phyloP scores from a whole-genome alignment of 1,284 basidiomycete species.

The Cutaneotrichosporon cyanovorans region DNA sequence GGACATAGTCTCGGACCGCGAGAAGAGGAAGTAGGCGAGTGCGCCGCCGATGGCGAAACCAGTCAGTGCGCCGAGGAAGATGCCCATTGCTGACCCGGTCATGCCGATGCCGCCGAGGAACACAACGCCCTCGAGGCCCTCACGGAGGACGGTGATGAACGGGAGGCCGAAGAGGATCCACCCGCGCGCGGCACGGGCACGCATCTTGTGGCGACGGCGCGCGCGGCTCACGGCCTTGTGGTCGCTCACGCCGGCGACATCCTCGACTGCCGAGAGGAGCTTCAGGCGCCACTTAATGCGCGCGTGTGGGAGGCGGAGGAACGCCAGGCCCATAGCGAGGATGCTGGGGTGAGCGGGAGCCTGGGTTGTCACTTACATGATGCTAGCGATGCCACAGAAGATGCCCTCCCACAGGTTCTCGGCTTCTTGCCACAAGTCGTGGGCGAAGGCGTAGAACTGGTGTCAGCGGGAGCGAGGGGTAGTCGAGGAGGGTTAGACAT shows the following conservation, averaged over 20 bases:
- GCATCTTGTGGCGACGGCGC: constrained; percentile 8
- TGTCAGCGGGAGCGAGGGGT: background rate
- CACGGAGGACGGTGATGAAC: constrained; percentile 76
- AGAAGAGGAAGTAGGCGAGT: constrained; percentile 43
- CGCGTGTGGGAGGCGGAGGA: constrained; percentile 66
- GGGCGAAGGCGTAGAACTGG: constrained; percentile 48
- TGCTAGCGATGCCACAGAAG: constrained; percentile 63
- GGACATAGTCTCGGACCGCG: constrained; percentile 34
- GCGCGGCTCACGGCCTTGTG: background rate
- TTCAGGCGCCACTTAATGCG: constrained; percentile 82
- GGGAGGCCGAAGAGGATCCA: constrained; percentile 71
- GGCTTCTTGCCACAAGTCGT: constrained; percentile 53
- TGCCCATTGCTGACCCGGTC: constrained; percentile 47
- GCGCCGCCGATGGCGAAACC: constrained; percentile 61
- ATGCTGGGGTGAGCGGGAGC: constrained; percentile 14
- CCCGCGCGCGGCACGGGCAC: constrained; percentile 15
- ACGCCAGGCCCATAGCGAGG: constrained; percentile 60
- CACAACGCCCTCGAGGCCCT: constrained; percentile 82
- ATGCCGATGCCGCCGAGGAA: constrained; percentile 69
- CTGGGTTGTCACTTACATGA: constrained; percentile 22
- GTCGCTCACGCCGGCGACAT: constrained; percentile 17
- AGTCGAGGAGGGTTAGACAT: no score
- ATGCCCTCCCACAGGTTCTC: constrained; percentile 60
- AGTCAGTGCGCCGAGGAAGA: constrained; percentile 57
- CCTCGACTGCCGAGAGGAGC: constrained; percentile 64